phyloP scores from a whole-genome alignment of 345 rosid genomes.

The Bruguiera sexangula region DNA sequence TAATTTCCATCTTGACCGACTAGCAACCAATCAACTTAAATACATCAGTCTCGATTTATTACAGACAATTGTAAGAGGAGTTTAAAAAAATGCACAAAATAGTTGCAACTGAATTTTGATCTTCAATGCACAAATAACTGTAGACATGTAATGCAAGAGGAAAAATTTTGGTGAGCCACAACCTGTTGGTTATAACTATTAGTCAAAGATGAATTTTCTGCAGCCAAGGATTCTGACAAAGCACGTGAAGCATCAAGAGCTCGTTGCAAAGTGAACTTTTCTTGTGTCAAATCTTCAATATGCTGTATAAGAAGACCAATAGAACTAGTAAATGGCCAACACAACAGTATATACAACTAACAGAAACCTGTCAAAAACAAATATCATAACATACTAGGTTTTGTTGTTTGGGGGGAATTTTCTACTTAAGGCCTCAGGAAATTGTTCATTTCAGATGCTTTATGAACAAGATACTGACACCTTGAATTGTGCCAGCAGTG shows the following conservation, averaged over 20 bases:
- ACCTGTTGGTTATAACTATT: conserved; percentile 97
- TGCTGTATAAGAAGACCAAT: conserved; percentile 49
- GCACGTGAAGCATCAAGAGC: conserved; percentile 93
- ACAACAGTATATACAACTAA: neutral
- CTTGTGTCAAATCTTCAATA: conserved; percentile 96
- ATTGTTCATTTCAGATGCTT: neutral
- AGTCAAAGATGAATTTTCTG: conserved; percentile 92
- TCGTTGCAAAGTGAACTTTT: conserved; percentile 91
- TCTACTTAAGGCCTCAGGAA: neutral
- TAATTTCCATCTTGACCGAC: too few relatives aligned
- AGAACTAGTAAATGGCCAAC: neutral
- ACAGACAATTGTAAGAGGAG: too few relatives aligned
- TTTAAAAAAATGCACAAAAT: neutral
- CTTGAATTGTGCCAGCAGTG: neutral
- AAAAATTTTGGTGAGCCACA: conserved; percentile 10
- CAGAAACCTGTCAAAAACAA: too few relatives aligned
- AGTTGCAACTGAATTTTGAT: neutral
- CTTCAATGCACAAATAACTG: neutral
- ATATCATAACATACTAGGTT: too few relatives aligned
- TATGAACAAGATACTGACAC: neutral
- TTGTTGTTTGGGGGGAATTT: too few relatives aligned
- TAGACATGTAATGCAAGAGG: neutral
- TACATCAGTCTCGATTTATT: too few relatives aligned
- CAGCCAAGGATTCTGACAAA: conserved; percentile 89
- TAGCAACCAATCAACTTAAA: too few relatives aligned